phyloP scores from a whole-genome alignment of 192 early-diverging fungal genomes.

The Glomus cerebriforme region DNA sequence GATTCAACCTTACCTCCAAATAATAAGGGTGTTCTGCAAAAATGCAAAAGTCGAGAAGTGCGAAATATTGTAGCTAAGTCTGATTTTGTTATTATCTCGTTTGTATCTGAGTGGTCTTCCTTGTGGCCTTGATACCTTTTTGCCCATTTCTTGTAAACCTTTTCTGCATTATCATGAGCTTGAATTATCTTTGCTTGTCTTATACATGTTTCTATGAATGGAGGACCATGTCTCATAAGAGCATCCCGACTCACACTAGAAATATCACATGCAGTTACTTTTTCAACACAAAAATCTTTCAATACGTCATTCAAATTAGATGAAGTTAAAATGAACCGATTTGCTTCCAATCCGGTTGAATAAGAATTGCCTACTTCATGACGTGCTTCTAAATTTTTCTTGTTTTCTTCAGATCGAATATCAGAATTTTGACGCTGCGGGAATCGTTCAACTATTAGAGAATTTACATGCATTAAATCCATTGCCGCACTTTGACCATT shows the following conservation, averaged over 20 bases:
- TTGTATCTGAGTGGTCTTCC: slow-evolving; percentile 33
- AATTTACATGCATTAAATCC: slow-evolving; percentile 37
- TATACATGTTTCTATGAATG: slow-evolving; percentile 53
- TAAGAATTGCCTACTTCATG: not conserved
- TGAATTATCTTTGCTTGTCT: slow-evolving; percentile 49
- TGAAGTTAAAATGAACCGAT: not conserved
- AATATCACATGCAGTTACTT: slow-evolving; percentile 12
- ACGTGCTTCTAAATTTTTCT: not conserved
- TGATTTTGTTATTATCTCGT: slow-evolving; percentile 49
- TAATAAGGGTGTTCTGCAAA: slow-evolving; percentile 56
- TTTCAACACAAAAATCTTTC: slow-evolving; percentile 10
- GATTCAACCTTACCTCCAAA: slow-evolving; percentile 47
- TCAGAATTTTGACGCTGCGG: slow-evolving; percentile 24
- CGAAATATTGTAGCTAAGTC: slow-evolving; percentile 56
- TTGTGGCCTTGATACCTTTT: slow-evolving; percentile 45
- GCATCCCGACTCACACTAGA: slow-evolving; percentile 43
- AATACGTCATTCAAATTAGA: slow-evolving; percentile 18
- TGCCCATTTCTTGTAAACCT: slow-evolving; percentile 61
- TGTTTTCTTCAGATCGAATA: slow-evolving; percentile 22
- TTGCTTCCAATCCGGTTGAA: not conserved
- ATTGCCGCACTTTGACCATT: slow-evolving; percentile 10
- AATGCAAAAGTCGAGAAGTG: slow-evolving; percentile 58
- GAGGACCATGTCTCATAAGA: slow-evolving; percentile 53
- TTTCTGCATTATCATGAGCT: slow-evolving; percentile 57
- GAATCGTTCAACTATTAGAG: slow-evolving; percentile 39